Evolutionary conservation across 371 early-diverging fungal species (phyloP).

Genomic region (Lichtheimia corymbifera): DNA sequence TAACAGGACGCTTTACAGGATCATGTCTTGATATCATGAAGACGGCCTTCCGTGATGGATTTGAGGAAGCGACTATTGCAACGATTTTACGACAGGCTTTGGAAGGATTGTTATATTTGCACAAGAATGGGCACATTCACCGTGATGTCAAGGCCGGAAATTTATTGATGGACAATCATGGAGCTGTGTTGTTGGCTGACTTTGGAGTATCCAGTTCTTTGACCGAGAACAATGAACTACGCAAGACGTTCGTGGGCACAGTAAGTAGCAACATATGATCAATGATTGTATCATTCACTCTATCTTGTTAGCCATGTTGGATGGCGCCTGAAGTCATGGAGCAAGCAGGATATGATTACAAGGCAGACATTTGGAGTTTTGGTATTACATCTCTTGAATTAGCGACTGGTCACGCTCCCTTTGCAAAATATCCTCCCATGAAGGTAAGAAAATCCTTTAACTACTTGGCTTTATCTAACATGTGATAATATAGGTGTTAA

Average conservation of each 20-base stretch:
- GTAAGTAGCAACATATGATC: conserved; percentile 14
- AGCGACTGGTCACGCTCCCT: conserved; percentile 89
- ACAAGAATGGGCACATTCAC: conserved; percentile 86
- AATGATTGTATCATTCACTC: not conserved
- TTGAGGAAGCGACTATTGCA: conserved; percentile 81
- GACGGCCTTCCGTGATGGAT: conserved; percentile 74
- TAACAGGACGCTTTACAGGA: conserved; percentile 32
- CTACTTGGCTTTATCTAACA: conserved; percentile 29
- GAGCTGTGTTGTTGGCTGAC: conserved; percentile 84
- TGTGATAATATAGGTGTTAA: conserved; percentile 68
- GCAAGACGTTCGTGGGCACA: conserved; percentile 74
- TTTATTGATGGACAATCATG: conserved; percentile 79
- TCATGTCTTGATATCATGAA: conserved; percentile 91
- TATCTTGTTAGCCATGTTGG: conserved; percentile 68
- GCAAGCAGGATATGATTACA: conserved; percentile 79
- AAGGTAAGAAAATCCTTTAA: conserved; percentile 50
- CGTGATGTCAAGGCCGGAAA: conserved; percentile 92
- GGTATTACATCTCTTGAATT: conserved; percentile 90
- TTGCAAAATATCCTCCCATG: conserved; percentile 86
- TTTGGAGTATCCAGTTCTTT: conserved; percentile 86
- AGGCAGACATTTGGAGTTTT: conserved; percentile 93
- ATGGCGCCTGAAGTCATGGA: conserved; percentile 88
- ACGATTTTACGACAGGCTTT: conserved; percentile 83
- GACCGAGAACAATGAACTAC: conserved; percentile 67
- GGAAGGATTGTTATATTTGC: conserved; percentile 86